phyloP scores from a whole-genome alignment of 1,284 basidiomycete genomes.

The Ustilago sp. region DNA sequence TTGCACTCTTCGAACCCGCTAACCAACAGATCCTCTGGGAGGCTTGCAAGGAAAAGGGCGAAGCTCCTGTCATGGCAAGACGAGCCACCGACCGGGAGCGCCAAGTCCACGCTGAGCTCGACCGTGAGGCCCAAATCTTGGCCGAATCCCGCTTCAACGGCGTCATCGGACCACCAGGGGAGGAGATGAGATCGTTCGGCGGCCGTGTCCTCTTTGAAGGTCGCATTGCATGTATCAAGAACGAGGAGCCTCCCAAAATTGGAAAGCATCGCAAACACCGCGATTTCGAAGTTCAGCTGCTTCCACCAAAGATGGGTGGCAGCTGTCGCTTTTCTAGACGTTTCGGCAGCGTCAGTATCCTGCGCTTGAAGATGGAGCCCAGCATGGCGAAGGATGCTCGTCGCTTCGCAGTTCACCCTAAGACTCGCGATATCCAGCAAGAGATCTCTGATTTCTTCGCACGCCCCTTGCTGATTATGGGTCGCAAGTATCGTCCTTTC shows the following conservation, averaged over 20 bases:
- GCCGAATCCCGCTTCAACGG: constrained; percentile 17
- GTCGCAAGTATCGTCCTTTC: constrained; percentile 48
- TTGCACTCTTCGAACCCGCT: constrained; percentile 15
- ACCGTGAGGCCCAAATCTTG: constrained; percentile 27
- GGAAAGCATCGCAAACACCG: constrained; percentile 7
- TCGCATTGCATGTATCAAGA: constrained; percentile 11
- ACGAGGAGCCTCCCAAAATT: neutral
- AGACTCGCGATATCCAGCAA: constrained; percentile 25
- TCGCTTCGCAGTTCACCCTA: constrained; percentile 10
- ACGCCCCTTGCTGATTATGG: constrained; percentile 34
- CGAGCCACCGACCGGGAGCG: constrained; percentile 20
- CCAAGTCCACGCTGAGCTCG: constrained; percentile 27
- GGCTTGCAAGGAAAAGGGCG: neutral
- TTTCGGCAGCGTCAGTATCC: constrained; percentile 40
- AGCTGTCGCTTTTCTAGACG: constrained; percentile 44
- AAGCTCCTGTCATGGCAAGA: constrained; percentile 17
- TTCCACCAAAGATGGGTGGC: constrained; percentile 33
- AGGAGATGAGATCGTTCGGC: constrained; percentile 32
- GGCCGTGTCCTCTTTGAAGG: constrained; percentile 43
- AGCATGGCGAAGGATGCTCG: constrained; percentile 29
- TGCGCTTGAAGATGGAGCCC: constrained; percentile 38
- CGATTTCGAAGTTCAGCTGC: constrained; percentile 25
- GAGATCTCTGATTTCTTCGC: constrained; percentile 34
- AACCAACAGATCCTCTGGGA: constrained; percentile 30
- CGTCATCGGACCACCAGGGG: constrained; percentile 34